These are phyloP conservation scores for Cadophora sp. DNA, from an alignment of 2,329 filamentous ascomycete genomes.

Conservation along the genomic window DNA sequence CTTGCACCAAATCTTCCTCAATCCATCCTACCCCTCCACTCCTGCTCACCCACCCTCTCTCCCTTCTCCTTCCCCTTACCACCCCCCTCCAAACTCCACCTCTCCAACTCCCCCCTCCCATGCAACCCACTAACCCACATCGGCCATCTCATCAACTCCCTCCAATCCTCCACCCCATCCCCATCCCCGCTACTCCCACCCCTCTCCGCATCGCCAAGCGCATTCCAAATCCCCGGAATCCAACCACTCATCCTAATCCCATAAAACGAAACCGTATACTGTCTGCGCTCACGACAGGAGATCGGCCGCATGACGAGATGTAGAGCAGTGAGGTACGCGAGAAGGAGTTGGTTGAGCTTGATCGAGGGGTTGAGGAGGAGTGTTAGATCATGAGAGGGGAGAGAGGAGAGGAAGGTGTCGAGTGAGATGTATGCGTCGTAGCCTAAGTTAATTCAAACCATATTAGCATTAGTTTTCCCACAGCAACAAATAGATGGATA, in stretches of 20 bases:
- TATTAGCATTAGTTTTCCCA: too few species aligned
- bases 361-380: constrained; percentile 22
- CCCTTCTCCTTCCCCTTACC: not conserved
- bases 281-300: constrained; percentile 26
- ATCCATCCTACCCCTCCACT: not conserved
- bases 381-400: constrained; percentile 7
- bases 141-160: not conserved
- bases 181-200: not conserved
- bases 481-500: not conserved
- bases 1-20: not conserved
- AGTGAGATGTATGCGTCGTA: constrained; percentile 22
- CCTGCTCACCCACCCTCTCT: not conserved
- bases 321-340: constrained; percentile 27
- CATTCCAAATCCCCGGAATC: constrained; percentile 24
- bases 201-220: not conserved
- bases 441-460: not conserved
- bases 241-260: constrained; percentile 29
- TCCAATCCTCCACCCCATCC: not conserved
- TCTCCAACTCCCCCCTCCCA: constrained; percentile 7
- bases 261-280: constrained; percentile 29
- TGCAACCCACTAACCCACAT: constrained; percentile 9
- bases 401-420: constrained; percentile 14
- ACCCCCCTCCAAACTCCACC: constrained; percentile 2
- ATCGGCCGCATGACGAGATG: constrained; percentile 28
- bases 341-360: constrained; percentile 22